Conservation (phyloP, 78 protist species). For the Dictyostelium citrinum region DNA sequence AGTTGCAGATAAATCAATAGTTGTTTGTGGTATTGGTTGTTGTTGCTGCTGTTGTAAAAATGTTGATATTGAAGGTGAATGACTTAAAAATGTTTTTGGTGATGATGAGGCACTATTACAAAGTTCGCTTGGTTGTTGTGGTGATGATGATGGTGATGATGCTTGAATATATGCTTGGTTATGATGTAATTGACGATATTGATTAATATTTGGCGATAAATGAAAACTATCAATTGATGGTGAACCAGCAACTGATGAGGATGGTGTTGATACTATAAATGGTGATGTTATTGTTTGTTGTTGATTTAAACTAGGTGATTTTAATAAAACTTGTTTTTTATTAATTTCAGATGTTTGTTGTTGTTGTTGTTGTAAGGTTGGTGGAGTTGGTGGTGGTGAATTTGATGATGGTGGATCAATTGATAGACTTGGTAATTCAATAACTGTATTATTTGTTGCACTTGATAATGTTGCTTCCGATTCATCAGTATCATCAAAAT, state of each 20-base stretch:
- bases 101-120: not conserved
- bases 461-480: slow-evolving; percentile 7
- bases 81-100: slow-evolving; percentile 4
- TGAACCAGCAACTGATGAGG: not conserved
- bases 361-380: not conserved
- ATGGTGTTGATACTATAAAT: slow-evolving; percentile 5
- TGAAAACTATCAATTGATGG: not conserved
- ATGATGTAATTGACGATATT: not conserved
- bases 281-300: not conserved
- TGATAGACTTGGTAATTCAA: slow-evolving; percentile 12
- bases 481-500: slow-evolving; percentile 6
- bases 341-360: not conserved
- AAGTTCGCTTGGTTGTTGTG: not conserved
- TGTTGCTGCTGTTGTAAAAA: not conserved
- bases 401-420: slow-evolving; percentile 21
- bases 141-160: not conserved
- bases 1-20: not conserved
- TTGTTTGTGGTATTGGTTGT: not conserved
- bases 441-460: not conserved
- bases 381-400: not conserved
- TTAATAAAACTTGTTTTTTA: not conserved
- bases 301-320: not conserved
- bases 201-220: not conserved
- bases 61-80: not conserved
- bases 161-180: not conserved